Percentiles rank a stretch among this genome's conserved stretches.
Conservation (phyloP, 768 basidiomycete species). For the Imleria badia region DNA sequence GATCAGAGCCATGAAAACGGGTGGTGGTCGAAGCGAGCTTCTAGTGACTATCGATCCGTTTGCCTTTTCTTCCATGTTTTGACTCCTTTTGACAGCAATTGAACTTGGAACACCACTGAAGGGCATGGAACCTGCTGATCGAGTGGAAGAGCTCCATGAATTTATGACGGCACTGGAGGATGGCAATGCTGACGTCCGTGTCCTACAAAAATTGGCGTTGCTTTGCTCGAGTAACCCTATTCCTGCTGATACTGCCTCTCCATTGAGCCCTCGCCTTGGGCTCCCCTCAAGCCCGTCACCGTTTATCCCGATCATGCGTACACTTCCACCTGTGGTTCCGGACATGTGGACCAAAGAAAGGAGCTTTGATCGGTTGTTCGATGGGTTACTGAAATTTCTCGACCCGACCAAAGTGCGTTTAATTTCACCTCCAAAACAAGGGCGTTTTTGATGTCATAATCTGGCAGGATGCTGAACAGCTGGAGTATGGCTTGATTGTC, state of each 20-base stretch:
- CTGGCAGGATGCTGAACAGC: conserved; percentile 55
- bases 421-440: not conserved
- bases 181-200: conserved; percentile 48
- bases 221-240: conserved; percentile 63
- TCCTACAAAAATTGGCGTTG: conserved; percentile 65
- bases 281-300: conserved; percentile 60
- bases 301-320: conserved; percentile 39
- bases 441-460: not conserved
- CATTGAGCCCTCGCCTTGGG: conserved; percentile 50
- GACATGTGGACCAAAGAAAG: conserved; percentile 75
- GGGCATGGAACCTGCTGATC: conserved; percentile 38
- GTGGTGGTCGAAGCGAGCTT: conserved; percentile 83
- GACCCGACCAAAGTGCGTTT: conserved; percentile 58
- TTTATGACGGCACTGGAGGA: conserved; percentile 55
- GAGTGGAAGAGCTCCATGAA: conserved; percentile 49
- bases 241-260: conserved; percentile 42
- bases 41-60: conserved; percentile 46
- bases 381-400: conserved; percentile 61
- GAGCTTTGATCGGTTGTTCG: conserved; percentile 69
- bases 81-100: conserved; percentile 29
- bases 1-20: conserved; percentile 66
- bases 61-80: conserved; percentile 1
- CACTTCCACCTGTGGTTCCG: conserved; percentile 42
- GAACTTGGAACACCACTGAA: conserved; percentile 48
- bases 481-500: conserved; percentile 79